Evolutionary conservation across 805 yeast genomes (phyloP).

Genomic region (Metschnikowia koreensis): DNA sequence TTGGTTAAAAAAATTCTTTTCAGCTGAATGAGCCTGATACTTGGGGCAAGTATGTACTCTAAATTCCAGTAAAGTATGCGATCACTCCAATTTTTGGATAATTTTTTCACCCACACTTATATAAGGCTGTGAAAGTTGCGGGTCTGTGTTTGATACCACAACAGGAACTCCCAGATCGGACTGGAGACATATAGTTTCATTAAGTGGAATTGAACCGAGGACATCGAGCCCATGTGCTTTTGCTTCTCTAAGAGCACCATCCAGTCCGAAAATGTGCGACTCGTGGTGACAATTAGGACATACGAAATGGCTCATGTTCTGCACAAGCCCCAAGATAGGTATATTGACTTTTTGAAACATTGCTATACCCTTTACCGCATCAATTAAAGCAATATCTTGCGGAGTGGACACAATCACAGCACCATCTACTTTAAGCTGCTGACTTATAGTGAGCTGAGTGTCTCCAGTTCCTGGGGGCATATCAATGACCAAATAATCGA

Average conservation of each 20-base stretch:
- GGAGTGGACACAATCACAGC: slow-evolving; percentile 84
- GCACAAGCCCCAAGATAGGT: slow-evolving; percentile 74
- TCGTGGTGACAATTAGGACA: slow-evolving; percentile 78
- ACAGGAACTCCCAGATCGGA: slow-evolving; percentile 69
- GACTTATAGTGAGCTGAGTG: slow-evolving; percentile 79
- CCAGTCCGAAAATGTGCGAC: slow-evolving; percentile 70
- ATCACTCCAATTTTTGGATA: slow-evolving; percentile 13
- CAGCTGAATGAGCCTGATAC: not conserved
- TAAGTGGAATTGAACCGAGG: slow-evolving; percentile 68
- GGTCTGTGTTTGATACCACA: slow-evolving; percentile 43
- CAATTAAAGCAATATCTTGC: slow-evolving; percentile 79
- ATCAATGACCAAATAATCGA: slow-evolving; percentile 73
- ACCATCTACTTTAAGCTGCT: slow-evolving; percentile 71
- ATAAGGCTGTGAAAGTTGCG: slow-evolving; percentile 43
- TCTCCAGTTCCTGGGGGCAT: slow-evolving; percentile 95
- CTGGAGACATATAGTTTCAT: slow-evolving; percentile 54
- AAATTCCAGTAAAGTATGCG: too few relatives aligned
- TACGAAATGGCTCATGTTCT: slow-evolving; percentile 74
- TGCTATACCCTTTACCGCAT: slow-evolving; percentile 75
- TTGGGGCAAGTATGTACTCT: not conserved
- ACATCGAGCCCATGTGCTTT: slow-evolving; percentile 46
- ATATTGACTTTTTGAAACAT: slow-evolving; percentile 72
- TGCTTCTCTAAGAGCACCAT: slow-evolving; percentile 56
- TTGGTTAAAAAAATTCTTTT: too few relatives aligned
- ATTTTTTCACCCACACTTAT: slow-evolving; percentile 45